Evolutionary conservation across 805 yeast genomes (phyloP), one percentile per base, ranked within the genome.

Genomic region (Kockiozyma suomiensis): DNA sequence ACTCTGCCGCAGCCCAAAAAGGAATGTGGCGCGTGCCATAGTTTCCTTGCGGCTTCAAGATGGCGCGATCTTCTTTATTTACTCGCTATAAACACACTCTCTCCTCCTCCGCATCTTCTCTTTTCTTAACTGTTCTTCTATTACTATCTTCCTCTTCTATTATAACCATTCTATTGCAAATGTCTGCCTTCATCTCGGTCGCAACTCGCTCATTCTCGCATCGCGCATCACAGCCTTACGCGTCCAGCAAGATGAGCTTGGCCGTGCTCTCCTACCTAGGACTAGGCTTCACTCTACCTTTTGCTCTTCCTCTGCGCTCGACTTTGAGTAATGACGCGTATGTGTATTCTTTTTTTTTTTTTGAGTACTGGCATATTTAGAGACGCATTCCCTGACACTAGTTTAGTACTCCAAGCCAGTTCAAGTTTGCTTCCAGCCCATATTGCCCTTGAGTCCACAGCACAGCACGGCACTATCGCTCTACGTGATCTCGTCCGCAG

Each of bases 241-340:
- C 51, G 19, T 52, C 56, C 41, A 37, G 50, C 43, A 49, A 42
- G 28, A 51, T 47, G 54, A 45, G 62, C 50, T 47, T 52, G 19
- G 62, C 56, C 26, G 41, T 62, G 42, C 47, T 62, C 25, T 62
- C 66, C 23, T 62, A 62, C 42, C 17, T 62, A 46, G 66, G 62
- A 26, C 52, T 56, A 17, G 66, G 66, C 23, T 28, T 62, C 51
- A 62, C 66, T 3, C 57, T 62, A 10, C 66, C 66, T 4, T 62
- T 62, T 30, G 61, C 60, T 5, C 52, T 62, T 25, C 66, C 66
- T 7, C 51, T 56, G 8, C 43, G 50, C 30, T 59, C 65, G 5
- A 37, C 56, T 7, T 40, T 62, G 42, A 46, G 23, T 25, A 49
- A 56, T 32, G 56, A 59, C 21, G 4, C 50, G 60, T 59, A 53